These are phyloP conservation scores for Coccinonectria pachysandricola DNA, from an alignment of 2,329 filamentous ascomycete genomes.

Conservation along the genomic window DNA sequence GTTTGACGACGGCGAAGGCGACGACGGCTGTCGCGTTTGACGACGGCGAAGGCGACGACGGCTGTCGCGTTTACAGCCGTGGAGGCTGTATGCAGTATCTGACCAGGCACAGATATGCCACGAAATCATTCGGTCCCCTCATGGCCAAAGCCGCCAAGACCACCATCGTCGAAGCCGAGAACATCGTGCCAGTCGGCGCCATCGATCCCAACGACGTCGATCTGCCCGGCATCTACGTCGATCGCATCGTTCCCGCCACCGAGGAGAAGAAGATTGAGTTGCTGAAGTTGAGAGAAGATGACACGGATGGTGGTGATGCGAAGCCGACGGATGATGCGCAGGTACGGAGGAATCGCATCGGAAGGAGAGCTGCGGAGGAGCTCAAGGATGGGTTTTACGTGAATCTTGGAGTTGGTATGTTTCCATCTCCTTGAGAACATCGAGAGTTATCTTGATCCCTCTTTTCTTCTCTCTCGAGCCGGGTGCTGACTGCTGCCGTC, in stretches of 20 bases:
- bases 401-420: conserved; percentile 58
- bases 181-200: conserved; percentile 66
- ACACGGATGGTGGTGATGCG: conserved; percentile 24
- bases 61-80: too few relatives aligned
- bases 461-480: too few relatives aligned
- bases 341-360: conserved; percentile 59
- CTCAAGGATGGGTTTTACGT: conserved; percentile 72
- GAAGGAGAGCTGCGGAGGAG: conserved; percentile 66
- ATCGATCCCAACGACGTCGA: conserved; percentile 67
- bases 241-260: conserved; percentile 67
- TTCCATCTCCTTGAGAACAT: too few relatives aligned
- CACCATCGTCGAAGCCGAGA: conserved; percentile 76
- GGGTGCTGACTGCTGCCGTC: too few relatives aligned
- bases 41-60: too few relatives aligned
- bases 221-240: conserved; percentile 73
- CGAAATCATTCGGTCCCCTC: conserved; percentile 62
- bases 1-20: too few relatives aligned
- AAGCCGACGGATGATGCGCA: conserved; percentile 37
- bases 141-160: conserved; percentile 74
- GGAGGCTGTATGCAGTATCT: too few relatives aligned
- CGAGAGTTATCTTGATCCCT: too few relatives aligned
- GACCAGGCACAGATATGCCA: conserved; percentile 64
- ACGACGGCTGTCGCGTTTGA: too few relatives aligned
- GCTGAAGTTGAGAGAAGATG: conserved; percentile 43
- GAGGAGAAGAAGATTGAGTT: conserved; percentile 63